Conservation (phyloP, 352 stramenopile species). For the Pythium periplocum region DNA sequence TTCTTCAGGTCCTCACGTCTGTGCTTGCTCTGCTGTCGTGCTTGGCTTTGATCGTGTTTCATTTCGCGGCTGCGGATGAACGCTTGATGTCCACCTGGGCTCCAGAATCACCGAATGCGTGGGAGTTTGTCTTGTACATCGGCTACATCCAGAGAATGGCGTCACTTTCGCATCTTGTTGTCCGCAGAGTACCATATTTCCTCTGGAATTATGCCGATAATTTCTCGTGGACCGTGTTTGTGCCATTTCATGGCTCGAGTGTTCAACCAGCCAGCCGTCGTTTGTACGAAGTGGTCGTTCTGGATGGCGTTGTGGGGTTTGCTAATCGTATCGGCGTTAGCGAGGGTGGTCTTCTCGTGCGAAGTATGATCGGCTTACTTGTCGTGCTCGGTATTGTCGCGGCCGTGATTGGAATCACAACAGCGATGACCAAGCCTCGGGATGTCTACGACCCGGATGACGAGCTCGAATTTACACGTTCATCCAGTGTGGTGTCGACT, state of each 20-base stretch:
- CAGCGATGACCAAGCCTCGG: background rate
- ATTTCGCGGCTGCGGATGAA: too few species aligned
- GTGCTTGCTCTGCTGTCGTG: too few species aligned
- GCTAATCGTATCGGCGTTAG: constrained; percentile 15
- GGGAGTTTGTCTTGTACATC: constrained; percentile 23
- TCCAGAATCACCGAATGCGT: constrained; percentile 7
- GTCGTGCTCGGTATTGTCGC: constrained; percentile 6
- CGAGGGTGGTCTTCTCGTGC: constrained; percentile 9
- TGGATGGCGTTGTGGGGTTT: constrained; percentile 15
- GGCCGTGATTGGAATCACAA: background rate
- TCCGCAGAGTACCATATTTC: constrained; percentile 8
- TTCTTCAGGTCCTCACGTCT: too few species aligned
- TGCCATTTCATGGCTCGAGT: constrained; percentile 8
- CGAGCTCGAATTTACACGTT: too few species aligned
- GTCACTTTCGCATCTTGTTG: constrained; percentile 6
- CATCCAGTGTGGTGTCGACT: too few species aligned
- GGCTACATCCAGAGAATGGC: constrained; percentile 21
- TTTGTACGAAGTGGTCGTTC: constrained; percentile 4
- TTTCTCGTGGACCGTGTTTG: constrained; percentile 26
- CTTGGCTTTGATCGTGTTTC: too few species aligned
- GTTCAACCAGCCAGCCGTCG: constrained; percentile 2
- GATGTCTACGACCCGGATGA: too few species aligned
- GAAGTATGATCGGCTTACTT: constrained; percentile 10
- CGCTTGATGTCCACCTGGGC: too few species aligned
- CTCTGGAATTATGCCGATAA: constrained; percentile 19